A percentile compares a stretch with the other conserved stretches of the same genome.
Evolutionary conservation across 768 basidiomycete species (phyloP).

Genomic region (Polyporus arcularius): DNA sequence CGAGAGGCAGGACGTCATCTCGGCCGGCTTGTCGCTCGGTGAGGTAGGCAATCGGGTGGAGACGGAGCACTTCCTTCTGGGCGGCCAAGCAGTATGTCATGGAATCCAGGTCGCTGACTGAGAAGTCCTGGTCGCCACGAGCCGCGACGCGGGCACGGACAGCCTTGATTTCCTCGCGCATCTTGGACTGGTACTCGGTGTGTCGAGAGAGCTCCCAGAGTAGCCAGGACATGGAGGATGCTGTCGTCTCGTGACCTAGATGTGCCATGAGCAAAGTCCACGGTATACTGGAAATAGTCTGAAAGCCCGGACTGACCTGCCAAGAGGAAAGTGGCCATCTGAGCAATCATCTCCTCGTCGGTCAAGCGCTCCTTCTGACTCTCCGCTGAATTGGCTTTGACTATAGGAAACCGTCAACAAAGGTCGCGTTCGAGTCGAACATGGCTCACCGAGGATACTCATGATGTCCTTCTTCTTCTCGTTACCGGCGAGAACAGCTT

Average conservation of each 20-base stretch:
- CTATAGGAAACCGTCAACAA: constrained; percentile 7
- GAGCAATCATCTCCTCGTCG: constrained; percentile 35
- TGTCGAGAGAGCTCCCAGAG: constrained; percentile 33
- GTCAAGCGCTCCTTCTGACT: constrained; percentile 30
- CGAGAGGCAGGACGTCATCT: constrained; percentile 37
- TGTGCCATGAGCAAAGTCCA: neutral
- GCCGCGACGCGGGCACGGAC: constrained; percentile 23
- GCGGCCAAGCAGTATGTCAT: constrained; percentile 35
- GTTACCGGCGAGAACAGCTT: constrained; percentile 14
- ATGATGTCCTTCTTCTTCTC: constrained; percentile 36
- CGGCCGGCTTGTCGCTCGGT: constrained; percentile 28
- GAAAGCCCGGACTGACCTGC: constrained; percentile 5
- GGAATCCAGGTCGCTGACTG: constrained; percentile 33
- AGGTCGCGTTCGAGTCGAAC: neutral
- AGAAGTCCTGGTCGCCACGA: constrained; percentile 30
- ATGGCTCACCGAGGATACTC: constrained; percentile 31
- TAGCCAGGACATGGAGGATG: constrained; percentile 31
- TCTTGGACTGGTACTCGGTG: constrained; percentile 26
- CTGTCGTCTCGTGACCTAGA: constrained; percentile 34
- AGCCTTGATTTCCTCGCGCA: constrained; percentile 30
- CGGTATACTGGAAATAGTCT: neutral
- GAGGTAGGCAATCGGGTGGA: constrained; percentile 34
- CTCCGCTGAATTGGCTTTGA: constrained; percentile 33
- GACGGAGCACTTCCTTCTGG: constrained; percentile 36
- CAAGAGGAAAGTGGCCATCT: constrained; percentile 28